These are phyloP conservation scores for Saccharomyces paradoxus DNA, from an alignment of 805 yeast species.

Conservation along the genomic window DNA sequence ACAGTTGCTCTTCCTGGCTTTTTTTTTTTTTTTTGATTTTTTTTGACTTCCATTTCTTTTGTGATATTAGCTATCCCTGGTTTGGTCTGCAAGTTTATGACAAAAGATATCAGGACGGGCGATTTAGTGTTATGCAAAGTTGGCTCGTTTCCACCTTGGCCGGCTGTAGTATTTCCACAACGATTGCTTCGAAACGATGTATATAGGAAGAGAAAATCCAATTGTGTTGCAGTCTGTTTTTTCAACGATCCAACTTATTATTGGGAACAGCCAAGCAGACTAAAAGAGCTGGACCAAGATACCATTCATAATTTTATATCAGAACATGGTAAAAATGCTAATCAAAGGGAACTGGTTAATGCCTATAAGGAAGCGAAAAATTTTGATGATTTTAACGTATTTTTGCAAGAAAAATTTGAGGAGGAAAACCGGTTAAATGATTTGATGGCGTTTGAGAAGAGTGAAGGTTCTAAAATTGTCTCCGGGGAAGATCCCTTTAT, in stretches of 20 bases:
- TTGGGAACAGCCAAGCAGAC: slow-evolving; percentile 27
- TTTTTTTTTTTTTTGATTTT: neutral
- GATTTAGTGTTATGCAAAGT: slow-evolving; percentile 30
- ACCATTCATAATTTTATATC: slow-evolving; percentile 14
- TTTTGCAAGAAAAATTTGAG: slow-evolving; percentile 17
- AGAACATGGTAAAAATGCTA: slow-evolving; percentile 7
- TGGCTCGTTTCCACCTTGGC: slow-evolving; percentile 32
- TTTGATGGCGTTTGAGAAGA: slow-evolving; percentile 11
- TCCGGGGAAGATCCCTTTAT: slow-evolving; percentile 27
- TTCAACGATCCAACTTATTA: slow-evolving; percentile 31
- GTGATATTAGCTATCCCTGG: neutral
- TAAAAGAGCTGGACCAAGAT: slow-evolving; percentile 12
- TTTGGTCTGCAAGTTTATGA: slow-evolving; percentile 5
- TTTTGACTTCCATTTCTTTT: neutral
- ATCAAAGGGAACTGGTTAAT: slow-evolving; percentile 17
- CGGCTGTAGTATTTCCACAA: slow-evolving; percentile 30
- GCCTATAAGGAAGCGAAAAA: slow-evolving; percentile 26
- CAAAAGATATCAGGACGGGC: slow-evolving; percentile 21
- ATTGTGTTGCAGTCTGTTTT: slow-evolving; percentile 29
- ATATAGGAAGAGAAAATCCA: slow-evolving; percentile 17
- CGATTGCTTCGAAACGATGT: slow-evolving; percentile 26
- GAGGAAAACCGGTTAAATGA: slow-evolving; percentile 20
- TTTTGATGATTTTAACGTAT: slow-evolving; percentile 17
- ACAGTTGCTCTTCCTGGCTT: neutral
- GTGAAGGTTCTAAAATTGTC: slow-evolving; percentile 9